Conservation (phyloP, 169 alveolate species). For the Babesia ovata region DNA sequence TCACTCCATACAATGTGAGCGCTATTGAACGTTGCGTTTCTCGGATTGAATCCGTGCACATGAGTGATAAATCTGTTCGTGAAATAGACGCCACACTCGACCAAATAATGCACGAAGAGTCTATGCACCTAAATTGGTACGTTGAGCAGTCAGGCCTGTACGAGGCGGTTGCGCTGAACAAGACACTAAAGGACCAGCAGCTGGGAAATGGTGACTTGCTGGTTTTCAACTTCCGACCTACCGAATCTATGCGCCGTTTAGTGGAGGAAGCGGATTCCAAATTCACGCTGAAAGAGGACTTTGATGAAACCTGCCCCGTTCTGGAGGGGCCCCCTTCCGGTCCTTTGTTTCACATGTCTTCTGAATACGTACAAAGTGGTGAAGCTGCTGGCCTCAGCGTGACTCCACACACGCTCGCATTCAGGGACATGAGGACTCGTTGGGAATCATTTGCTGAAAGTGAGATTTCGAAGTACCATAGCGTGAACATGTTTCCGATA, state of each 20-base stretch:
- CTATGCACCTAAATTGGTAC: conserved; percentile 60
- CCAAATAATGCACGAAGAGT: conserved; percentile 38
- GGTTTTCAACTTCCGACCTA: conserved; percentile 66
- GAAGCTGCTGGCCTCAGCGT: background rate
- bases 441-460: conserved; percentile 15
- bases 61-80: conserved; percentile 4
- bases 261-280: conserved; percentile 46
- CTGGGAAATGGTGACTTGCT: conserved; percentile 49
- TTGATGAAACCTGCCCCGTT: conserved; percentile 56
- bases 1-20: conserved; percentile 23
- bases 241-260: conserved; percentile 55
- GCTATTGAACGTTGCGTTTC: conserved; percentile 26
- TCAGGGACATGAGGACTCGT: conserved; percentile 4
- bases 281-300: conserved; percentile 57
- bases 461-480: conserved; percentile 8
- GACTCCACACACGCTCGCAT: background rate
- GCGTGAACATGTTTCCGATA: conserved; percentile 36
- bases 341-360: conserved; percentile 20
- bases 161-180: conserved; percentile 39
- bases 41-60: conserved; percentile 19
- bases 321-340: background rate
- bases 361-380: conserved; percentile 9
- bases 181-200: conserved; percentile 49
- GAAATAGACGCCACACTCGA: conserved; percentile 35
- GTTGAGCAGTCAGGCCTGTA: conserved; percentile 46